Percentiles rank a stretch among this genome's conserved stretches.
phyloP scores from a whole-genome alignment of 2,329 filamentous ascomycete genomes.

The Aureobasidium sp. region DNA sequence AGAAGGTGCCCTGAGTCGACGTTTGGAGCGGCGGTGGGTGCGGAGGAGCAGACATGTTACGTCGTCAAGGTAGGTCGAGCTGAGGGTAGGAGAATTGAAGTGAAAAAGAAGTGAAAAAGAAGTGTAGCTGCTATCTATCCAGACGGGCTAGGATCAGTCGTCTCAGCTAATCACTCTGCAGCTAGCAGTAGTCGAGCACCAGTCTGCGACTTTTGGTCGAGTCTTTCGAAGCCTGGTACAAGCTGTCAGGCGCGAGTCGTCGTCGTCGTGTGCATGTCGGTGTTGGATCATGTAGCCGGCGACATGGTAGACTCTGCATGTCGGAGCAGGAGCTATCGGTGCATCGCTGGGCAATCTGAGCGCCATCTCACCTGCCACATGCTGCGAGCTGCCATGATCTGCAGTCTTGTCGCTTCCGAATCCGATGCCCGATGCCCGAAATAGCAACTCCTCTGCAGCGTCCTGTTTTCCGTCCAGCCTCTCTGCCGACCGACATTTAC shows the following conservation, averaged over 20 bases:
- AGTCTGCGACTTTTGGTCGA: neutral
- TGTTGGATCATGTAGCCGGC: neutral
- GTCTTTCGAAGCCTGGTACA: neutral
- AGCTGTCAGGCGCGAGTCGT: neutral
- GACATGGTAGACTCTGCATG: neutral
- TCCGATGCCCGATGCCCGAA: neutral
- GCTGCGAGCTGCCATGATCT: neutral
- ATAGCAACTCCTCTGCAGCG: neutral
- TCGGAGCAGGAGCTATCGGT: neutral
- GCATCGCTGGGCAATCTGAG: neutral
- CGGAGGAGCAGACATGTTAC: neutral
- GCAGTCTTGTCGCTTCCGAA: neutral
- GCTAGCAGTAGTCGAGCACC: neutral
- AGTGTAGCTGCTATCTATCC: neutral
- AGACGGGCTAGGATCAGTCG: neutral
- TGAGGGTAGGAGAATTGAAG: neutral
- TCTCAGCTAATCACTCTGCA: neutral
- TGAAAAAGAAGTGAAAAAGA: neutral
- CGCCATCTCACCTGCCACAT: constrained; percentile 1
- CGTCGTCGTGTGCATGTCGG: neutral
- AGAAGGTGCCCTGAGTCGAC: neutral
- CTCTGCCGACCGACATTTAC: neutral
- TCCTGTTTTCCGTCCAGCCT: neutral
- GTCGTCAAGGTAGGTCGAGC: too few relatives aligned
- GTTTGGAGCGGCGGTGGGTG: constrained; percentile 2